phyloP scores from a whole-genome alignment of 2,329 filamentous ascomycete genomes.

The Xylariaceae sp. region DNA sequence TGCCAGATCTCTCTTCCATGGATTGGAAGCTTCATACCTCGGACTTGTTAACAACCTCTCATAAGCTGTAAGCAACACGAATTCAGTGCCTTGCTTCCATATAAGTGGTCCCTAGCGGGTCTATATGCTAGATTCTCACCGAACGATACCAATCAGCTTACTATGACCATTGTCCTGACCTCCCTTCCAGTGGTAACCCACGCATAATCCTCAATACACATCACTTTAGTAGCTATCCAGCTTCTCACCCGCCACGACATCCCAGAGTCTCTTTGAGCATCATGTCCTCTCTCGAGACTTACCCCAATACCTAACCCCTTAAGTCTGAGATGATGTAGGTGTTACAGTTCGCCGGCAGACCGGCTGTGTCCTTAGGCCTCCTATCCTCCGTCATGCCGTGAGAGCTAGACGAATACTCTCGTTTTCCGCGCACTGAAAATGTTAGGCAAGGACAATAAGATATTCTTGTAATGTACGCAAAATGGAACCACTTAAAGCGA shows the following conservation, averaged over 20 bases:
- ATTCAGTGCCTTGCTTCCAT: no score
- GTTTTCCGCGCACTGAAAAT: conserved; percentile 18
- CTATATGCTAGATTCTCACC: no score
- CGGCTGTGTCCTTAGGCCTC: conserved; percentile 10
- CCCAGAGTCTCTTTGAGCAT: conserved; percentile 12
- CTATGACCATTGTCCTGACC: no score
- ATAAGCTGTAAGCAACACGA: no score
- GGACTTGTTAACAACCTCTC: no score
- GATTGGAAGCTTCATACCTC: no score
- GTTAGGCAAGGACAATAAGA: conserved; percentile 19
- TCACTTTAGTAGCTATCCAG: background rate
- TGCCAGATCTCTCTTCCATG: no score
- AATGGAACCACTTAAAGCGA: conserved; percentile 20
- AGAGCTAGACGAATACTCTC: conserved; percentile 18
- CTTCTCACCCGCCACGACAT: background rate
- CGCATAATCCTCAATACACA: conserved; percentile 14
- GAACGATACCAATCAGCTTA: no score
- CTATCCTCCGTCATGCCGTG: conserved; percentile 10
- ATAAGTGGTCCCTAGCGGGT: no score
- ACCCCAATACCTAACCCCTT: conserved; percentile 8
- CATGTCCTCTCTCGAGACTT: conserved; percentile 13
- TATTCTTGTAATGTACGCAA: no score
- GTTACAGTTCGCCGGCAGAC: conserved; percentile 13
- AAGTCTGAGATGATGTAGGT: conserved; percentile 5
- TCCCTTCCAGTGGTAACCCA: conserved; percentile 16